Evolutionary conservation across 2,329 filamentous ascomycete genomes (phyloP).

Genomic region (Aspergillus aculeatus): DNA sequence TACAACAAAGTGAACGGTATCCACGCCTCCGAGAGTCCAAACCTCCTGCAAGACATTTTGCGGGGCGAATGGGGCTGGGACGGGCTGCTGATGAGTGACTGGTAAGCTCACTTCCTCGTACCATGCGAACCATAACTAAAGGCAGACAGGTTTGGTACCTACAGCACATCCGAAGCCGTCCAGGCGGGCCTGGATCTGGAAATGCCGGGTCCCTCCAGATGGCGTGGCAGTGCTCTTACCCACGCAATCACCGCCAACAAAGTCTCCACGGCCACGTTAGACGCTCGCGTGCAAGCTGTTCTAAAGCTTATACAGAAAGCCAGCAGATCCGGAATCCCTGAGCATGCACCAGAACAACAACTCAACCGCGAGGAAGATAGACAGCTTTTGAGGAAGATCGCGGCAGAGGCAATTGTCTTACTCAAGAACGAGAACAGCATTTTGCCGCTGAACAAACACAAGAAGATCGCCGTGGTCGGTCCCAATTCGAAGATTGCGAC

Average conservation of each 20-base stretch:
- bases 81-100: constrained; percentile 47
- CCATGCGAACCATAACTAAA: neutral
- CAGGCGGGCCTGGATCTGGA: constrained; percentile 46
- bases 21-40: constrained; percentile 42
- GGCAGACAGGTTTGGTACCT: constrained; percentile 39
- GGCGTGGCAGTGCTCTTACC: constrained; percentile 33
- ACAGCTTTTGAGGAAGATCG: constrained; percentile 61
- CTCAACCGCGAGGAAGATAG: constrained; percentile 60
- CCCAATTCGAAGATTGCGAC: constrained; percentile 49
- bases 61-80: constrained; percentile 48
- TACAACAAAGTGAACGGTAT: constrained; percentile 58
- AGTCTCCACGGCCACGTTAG: constrained; percentile 52
- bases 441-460: constrained; percentile 53
- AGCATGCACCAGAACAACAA: constrained; percentile 52
- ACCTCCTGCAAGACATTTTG: constrained; percentile 41
- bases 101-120: constrained; percentile 26
- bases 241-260: constrained; percentile 52
- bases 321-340: constrained; percentile 51
- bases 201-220: constrained; percentile 44
- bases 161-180: constrained; percentile 40
- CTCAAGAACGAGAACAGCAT: constrained; percentile 66
- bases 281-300: constrained; percentile 55
- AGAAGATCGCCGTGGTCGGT: constrained; percentile 51
- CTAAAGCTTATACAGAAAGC: constrained; percentile 58
- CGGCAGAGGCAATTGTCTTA: constrained; percentile 66